Evolutionary conservation across 306 rosid genomes (phyloP), one percentile per base, ranked within the genome.

Genomic region (Quercus engelmannii): DNA sequence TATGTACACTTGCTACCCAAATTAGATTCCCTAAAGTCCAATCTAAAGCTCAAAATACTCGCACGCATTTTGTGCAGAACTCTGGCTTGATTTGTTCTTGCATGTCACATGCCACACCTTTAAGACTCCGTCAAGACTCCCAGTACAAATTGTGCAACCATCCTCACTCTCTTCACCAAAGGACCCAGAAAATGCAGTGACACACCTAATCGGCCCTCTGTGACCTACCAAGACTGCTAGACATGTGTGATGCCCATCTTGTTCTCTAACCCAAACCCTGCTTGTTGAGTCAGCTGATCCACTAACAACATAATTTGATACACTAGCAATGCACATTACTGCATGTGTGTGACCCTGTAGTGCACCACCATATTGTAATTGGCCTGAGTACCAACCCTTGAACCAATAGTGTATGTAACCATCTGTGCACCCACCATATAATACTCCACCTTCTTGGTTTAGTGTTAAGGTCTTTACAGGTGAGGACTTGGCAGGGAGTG

Each of bases 331-430:
- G 43, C 94, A 90, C 92, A 95, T 80, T 3, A 95, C 92, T 3
- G 98, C 95, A 71, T 95, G 99, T 0, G 93, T 92, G 76, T 94
- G 99, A 6, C 99, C 99, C 76, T 90, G 95, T n/a, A 94, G 87
- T 18, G 99, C 89, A 0, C 97, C 97, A 38, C 97, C 95, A 28
- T 95, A 95, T 20, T 95, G 95, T 43, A 92, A 70, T 46, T 92
- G 99, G 7, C 99, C 95, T 2, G 91, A 86, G 71, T 90, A 84
- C 94, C 97, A 90, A 1, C 98, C 96, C 82, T 83, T 92, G 28
- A 89, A 81, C 99, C 99, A 95, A 74, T 74, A 95, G 77, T 95
- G 97, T 74, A 92, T 84, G 88, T 92, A 95, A 2, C 98, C 99
- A 25, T 95, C 99, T 1, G 88, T 89, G 93, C 99, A 92, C 8